A percentile compares a stretch with the other conserved stretches of the same genome.
Conservation (phyloP, 2,329 filamentous ascomycete genomes). For the Sporothrix brunneoviolacea region DNA sequence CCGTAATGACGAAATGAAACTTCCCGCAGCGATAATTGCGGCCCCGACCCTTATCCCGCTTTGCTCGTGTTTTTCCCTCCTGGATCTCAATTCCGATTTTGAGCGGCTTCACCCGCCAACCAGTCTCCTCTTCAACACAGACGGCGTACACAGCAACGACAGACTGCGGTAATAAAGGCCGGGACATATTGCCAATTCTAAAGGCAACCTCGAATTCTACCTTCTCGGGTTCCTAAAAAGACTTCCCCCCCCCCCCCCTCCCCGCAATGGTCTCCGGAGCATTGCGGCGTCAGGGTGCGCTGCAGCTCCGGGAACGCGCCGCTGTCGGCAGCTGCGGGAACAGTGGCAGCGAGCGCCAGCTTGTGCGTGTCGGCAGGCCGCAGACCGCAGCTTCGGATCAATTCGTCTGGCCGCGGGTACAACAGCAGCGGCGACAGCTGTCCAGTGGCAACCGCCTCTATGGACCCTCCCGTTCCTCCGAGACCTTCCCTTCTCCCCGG, state of each 20-base stretch:
- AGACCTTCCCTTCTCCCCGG: background rate
- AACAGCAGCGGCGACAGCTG: background rate
- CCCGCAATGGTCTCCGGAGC: conserved; percentile 15
- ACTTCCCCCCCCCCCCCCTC: too few species aligned
- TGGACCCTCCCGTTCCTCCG: background rate
- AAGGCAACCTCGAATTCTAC: too few species aligned
- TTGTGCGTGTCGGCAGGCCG: background rate
- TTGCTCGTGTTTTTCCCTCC: too few species aligned
- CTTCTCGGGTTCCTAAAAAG: too few species aligned
- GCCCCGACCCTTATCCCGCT: too few species aligned
- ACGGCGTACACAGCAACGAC: too few species aligned
- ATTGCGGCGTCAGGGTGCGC: conserved; percentile 16
- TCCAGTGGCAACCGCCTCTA: background rate
- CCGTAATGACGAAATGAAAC: background rate
- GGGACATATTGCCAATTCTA: too few species aligned
- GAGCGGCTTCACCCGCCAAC: too few species aligned
- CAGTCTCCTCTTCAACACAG: too few species aligned
- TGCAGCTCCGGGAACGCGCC: conserved; percentile 16
- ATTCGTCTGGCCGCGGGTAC: conserved; percentile 5
- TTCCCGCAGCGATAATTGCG: background rate
- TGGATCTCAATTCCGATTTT: too few species aligned
- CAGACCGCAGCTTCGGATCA: background rate
- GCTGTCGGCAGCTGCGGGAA: conserved; percentile 2
- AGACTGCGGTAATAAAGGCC: too few species aligned
- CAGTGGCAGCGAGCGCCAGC: background rate